Percentiles rank a stretch among this genome's conserved stretches.
Conservation (phyloP, 139 green algal species). For the Microglena sp. region DNA sequence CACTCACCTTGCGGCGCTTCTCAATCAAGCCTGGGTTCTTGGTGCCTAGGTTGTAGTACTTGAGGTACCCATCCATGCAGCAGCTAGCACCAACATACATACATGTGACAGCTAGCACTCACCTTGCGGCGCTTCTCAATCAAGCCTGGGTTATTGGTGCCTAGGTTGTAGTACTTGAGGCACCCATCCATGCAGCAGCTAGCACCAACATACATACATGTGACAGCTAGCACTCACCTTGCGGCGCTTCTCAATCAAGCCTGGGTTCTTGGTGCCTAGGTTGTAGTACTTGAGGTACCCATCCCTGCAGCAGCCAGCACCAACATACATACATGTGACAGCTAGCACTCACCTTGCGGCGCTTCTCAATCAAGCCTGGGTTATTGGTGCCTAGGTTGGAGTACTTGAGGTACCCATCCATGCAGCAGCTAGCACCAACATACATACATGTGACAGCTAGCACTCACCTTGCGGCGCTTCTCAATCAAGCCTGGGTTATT, state of each 20-base stretch:
- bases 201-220: too few relatives aligned
- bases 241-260: slow-evolving; percentile 76
- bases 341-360: slow-evolving; percentile 47
- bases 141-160: too few relatives aligned
- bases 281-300: slow-evolving; percentile 99
- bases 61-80: slow-evolving; percentile 91
- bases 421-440: too few relatives aligned
- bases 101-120: too few relatives aligned
- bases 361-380: slow-evolving; percentile 73
- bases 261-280: slow-evolving; percentile 64
- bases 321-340: too few relatives aligned
- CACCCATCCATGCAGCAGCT: too few relatives aligned
- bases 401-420: too few relatives aligned
- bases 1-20: slow-evolving; percentile 54
- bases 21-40: slow-evolving; percentile 73
- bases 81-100: slow-evolving; percentile 42
- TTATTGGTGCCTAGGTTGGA: too few relatives aligned
- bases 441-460: too few relatives aligned
- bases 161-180: too few relatives aligned
- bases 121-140: slow-evolving; percentile 74
- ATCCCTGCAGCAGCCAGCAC: too few relatives aligned
- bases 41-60: slow-evolving; percentile 91
- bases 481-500: slow-evolving; percentile 73
- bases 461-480: slow-evolving; percentile 61
- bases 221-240: too few relatives aligned